phyloP scores from a whole-genome alignment of 129 eudicot species.

The Arctium lappa region DNA sequence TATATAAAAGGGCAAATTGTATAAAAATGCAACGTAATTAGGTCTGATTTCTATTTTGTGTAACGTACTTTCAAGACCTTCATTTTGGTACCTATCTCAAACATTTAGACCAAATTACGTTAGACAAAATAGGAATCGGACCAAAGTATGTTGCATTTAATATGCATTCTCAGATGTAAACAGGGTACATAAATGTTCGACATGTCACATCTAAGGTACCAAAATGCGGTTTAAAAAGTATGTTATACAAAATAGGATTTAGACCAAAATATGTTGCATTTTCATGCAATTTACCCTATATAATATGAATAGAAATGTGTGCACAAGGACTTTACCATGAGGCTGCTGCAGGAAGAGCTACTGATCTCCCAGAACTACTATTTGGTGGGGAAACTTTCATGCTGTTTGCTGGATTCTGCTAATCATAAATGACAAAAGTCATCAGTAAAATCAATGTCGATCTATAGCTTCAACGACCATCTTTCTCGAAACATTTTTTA shows the following conservation, averaged over 20 bases:
- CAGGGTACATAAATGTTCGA: not conserved
- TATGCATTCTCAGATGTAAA: not conserved
- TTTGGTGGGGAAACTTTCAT: slow-evolving; percentile 26
- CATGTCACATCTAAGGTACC: not conserved
- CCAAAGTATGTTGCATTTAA: not conserved
- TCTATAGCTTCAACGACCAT: not conserved
- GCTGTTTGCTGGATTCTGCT: slow-evolving; percentile 23
- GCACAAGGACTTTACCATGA: slow-evolving; percentile 20
- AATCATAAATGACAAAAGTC: not conserved
- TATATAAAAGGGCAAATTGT: not conserved
- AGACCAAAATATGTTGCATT: not conserved
- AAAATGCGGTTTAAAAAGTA: not conserved
- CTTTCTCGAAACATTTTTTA: not conserved
- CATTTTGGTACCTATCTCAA: not conserved
- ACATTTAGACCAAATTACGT: not conserved
- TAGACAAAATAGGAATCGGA: not conserved
- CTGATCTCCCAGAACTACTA: slow-evolving; percentile 26
- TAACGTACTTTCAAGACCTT: not conserved
- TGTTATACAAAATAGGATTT: not conserved
- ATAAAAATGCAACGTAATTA: not conserved
- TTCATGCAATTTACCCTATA: not conserved
- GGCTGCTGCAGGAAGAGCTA: slow-evolving; percentile 32
- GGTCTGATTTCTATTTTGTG: not conserved
- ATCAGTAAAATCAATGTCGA: not conserved
- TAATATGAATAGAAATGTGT: not conserved